Conservation (phyloP, 2,329 filamentous ascomycete species). For the Epicoccum sorghinum region DNA sequence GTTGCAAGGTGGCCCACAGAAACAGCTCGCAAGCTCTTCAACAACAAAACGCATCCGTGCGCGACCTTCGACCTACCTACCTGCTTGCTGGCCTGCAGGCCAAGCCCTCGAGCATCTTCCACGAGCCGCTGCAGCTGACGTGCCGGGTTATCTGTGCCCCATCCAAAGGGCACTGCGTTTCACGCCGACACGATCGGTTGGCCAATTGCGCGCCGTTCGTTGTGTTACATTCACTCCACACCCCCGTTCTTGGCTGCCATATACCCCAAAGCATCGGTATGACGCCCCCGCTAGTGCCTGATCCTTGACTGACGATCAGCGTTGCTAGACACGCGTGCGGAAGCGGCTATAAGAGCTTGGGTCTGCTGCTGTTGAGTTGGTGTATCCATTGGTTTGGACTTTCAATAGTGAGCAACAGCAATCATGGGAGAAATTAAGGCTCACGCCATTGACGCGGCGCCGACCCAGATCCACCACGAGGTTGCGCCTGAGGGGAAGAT, state of each 20-base stretch:
- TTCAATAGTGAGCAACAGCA: slow-evolving; percentile 8
- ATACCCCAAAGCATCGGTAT: background rate
- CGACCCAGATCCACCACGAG: slow-evolving; percentile 31
- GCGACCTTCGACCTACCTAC: background rate
- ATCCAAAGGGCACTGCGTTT: background rate
- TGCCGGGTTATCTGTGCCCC: background rate
- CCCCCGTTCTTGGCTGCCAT: background rate
- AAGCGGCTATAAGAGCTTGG: slow-evolving; percentile 1
- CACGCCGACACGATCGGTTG: background rate
- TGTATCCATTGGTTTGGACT: slow-evolving; percentile 8
- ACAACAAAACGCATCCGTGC: slow-evolving; percentile 8
- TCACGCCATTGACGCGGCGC: slow-evolving; percentile 27
- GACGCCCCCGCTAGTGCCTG: background rate
- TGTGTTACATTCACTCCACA: background rate
- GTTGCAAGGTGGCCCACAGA: slow-evolving; percentile 19
- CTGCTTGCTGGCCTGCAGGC: slow-evolving; percentile 4
- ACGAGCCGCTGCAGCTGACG: background rate
- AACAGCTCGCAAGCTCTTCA: slow-evolving; percentile 20
- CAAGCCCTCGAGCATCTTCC: slow-evolving; percentile 5
- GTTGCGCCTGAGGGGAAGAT: slow-evolving; percentile 21
- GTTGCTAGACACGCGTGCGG: background rate
- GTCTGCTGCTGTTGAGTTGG: background rate
- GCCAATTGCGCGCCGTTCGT: background rate
- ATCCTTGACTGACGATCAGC: background rate
- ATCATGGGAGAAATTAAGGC: slow-evolving; percentile 19